phyloP scores from a whole-genome alignment of 2,329 filamentous ascomycete species.

The Penicillium brasilianum region DNA sequence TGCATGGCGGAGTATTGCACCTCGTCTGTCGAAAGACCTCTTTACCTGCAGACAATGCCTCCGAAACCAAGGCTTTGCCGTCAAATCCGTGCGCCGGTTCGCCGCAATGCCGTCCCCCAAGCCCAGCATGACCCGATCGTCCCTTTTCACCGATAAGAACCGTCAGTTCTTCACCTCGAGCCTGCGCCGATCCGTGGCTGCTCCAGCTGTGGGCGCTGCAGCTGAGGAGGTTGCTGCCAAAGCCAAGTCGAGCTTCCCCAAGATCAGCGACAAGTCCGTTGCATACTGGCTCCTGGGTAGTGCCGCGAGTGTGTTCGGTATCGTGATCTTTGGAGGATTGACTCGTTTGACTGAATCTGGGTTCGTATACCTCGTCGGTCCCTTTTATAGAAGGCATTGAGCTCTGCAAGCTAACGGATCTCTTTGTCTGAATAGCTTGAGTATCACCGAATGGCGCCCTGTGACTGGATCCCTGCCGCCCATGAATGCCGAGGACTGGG shows the following conservation, averaged over 20 bases:
- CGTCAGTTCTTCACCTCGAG: slow-evolving; percentile 37
- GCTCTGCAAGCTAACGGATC: slow-evolving; percentile 20
- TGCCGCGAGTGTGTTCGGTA: slow-evolving; percentile 92
- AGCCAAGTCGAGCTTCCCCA: slow-evolving; percentile 54
- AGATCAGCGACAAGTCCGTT: slow-evolving; percentile 74
- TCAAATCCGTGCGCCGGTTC: slow-evolving; percentile 40
- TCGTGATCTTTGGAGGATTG: slow-evolving; percentile 92
- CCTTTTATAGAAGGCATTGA: not conserved
- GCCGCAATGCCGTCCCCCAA: slow-evolving; percentile 35
- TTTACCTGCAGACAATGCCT: slow-evolving; percentile 52
- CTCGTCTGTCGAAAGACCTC: slow-evolving; percentile 45
- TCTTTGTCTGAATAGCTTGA: slow-evolving; percentile 64
- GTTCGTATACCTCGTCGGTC: slow-evolving; percentile 50
- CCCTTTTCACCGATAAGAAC: slow-evolving; percentile 30
- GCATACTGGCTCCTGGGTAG: slow-evolving; percentile 93
- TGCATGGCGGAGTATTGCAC: slow-evolving; percentile 41
- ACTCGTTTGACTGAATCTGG: slow-evolving; percentile 95
- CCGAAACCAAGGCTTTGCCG: slow-evolving; percentile 36
- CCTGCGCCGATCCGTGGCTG: slow-evolving; percentile 30
- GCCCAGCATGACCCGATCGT: slow-evolving; percentile 34
- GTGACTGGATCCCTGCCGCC: slow-evolving; percentile 92
- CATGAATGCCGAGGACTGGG: slow-evolving; percentile 78
- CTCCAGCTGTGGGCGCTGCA: slow-evolving; percentile 27
- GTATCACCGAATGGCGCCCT: slow-evolving; percentile 98
- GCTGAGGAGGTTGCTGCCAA: slow-evolving; percentile 33